Evolutionary conservation across 2,329 filamentous ascomycete species (phyloP), one percentile per base, ranked within the genome.

Genomic region (Sporothrix schenckii): DNA sequence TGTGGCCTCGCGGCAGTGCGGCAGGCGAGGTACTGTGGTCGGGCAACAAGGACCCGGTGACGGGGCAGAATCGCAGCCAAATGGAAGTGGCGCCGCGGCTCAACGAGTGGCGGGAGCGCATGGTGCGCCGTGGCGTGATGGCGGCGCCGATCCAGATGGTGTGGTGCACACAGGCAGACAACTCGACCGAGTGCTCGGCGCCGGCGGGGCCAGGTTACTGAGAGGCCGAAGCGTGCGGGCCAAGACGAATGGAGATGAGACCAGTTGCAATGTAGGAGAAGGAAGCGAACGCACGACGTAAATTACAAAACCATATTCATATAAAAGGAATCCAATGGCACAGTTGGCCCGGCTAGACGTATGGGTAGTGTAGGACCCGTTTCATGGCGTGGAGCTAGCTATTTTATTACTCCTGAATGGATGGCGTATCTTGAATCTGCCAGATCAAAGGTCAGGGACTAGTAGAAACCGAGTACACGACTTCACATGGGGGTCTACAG

Each of bases 21-120:
- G 91, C 89, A 0, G 91, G 86, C 34, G 93, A 96, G 81, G 88
- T 94, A 0, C 83, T 94, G 61, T 97, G 93, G 93, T 91, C 88
- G 53, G 92, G 92, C 67, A 81, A 85, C 69, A 85, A 86, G 71
- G 91, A 94, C 76, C 50, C 73, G 16, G 84, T 82, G 2, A 78
- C 83, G 19, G 91, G 91, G 1, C 80, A 86, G 77, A 93, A 93
- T 79, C 83, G 92, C 68, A 91, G 87, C 72, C 90, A 92, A 81
- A 81, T 91, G 71, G 87, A 89, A 50, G 91, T 91, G 11, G 85
- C 85, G 56, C 90, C 90, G 14, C 82, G 93, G 66, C 80, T 96
- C 76, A 87, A 87, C 61, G 91, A 93, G 81, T 88, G 92, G 84
- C 85, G 92, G 66, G 92, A 95, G 83, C 83, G 92, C 50, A 82